Conservation (phyloP, 768 basidiomycete genomes). For the Rossbeevera mucosa region DNA sequence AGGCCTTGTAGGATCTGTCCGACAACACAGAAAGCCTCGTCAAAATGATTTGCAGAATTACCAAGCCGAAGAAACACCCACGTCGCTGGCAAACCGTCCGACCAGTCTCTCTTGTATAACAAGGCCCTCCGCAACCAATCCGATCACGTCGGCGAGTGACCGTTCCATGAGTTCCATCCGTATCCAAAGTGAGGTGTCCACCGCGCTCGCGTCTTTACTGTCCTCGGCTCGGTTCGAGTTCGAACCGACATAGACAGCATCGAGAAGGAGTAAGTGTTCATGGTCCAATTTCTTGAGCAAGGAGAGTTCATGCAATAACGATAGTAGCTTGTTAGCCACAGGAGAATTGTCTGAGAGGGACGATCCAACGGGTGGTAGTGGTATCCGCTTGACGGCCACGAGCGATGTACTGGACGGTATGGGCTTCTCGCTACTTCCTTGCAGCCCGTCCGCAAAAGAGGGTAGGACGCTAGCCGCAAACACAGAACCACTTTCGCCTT, state of each 20-base stretch:
- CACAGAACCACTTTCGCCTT: conserved; percentile 79
- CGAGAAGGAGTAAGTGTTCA: conserved; percentile 61
- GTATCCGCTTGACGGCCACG: conserved; percentile 78
- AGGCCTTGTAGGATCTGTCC: conserved; percentile 60
- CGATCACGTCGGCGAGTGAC: conserved; percentile 78
- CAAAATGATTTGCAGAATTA: background rate
- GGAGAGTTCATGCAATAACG: conserved; percentile 56
- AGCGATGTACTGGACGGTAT: conserved; percentile 31
- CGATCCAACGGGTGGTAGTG: conserved; percentile 42
- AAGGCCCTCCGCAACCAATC: conserved; percentile 56
- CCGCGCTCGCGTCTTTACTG: background rate
- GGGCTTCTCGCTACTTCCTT: conserved; percentile 18
- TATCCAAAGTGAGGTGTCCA: conserved; percentile 72
- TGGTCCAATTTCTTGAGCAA: conserved; percentile 57
- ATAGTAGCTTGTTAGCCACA: conserved; percentile 58
- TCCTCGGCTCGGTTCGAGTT: conserved; percentile 29
- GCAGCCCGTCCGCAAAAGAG: conserved; percentile 9
- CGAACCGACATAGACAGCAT: conserved; percentile 65
- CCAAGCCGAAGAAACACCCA: conserved; percentile 36
- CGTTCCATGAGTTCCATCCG: conserved; percentile 89
- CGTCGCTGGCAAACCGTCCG: conserved; percentile 73
- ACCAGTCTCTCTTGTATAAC: conserved; percentile 64
- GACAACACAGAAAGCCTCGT: background rate
- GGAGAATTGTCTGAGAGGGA: conserved; percentile 18
- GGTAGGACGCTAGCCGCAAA: conserved; percentile 37